phyloP scores from a whole-genome alignment of 495 filamentous ascomycete genomes.

The Neurospora tetraspora region DNA sequence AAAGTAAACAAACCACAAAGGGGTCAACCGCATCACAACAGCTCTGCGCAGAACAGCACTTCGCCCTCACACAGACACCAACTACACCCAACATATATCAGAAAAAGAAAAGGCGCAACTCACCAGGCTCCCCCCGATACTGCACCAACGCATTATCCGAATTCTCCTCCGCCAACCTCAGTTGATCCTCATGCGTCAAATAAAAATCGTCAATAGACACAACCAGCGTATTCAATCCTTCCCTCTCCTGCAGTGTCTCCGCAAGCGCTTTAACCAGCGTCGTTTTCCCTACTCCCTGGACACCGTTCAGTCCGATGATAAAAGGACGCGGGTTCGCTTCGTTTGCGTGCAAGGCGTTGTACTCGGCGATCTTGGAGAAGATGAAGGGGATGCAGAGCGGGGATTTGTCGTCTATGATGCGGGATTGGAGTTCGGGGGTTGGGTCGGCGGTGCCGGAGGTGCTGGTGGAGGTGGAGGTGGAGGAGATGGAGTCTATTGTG shows the following conservation, averaged over 20 bases:
- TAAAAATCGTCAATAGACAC: slow-evolving; percentile 92
- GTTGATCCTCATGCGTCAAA: slow-evolving; percentile 61
- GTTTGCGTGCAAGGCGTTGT: slow-evolving; percentile 29
- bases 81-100: neutral
- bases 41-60: neutral
- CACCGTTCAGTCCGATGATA: slow-evolving; percentile 52
- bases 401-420: slow-evolving; percentile 74
- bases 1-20: neutral
- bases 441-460: slow-evolving; percentile 12
- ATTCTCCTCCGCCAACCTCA: slow-evolving; percentile 52
- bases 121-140: slow-evolving; percentile 68
- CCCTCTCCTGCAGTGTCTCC: slow-evolving; percentile 51
- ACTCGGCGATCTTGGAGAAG: slow-evolving; percentile 48
- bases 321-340: slow-evolving; percentile 31
- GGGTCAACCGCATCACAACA: neutral
- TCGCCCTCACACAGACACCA: neutral
- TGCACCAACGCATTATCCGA: slow-evolving; percentile 67
- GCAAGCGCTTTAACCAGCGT: slow-evolving; percentile 67
- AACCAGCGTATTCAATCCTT: slow-evolving; percentile 62
- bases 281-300: slow-evolving; percentile 88
- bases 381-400: slow-evolving; percentile 80
- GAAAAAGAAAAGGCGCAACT: slow-evolving; percentile 1
- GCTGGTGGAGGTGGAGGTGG: slow-evolving; percentile 2
- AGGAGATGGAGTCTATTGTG: neutral
- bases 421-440: slow-evolving; percentile 14